Conservation (phyloP, 768 basidiomycete genomes). For the Mycena indigotica region DNA sequence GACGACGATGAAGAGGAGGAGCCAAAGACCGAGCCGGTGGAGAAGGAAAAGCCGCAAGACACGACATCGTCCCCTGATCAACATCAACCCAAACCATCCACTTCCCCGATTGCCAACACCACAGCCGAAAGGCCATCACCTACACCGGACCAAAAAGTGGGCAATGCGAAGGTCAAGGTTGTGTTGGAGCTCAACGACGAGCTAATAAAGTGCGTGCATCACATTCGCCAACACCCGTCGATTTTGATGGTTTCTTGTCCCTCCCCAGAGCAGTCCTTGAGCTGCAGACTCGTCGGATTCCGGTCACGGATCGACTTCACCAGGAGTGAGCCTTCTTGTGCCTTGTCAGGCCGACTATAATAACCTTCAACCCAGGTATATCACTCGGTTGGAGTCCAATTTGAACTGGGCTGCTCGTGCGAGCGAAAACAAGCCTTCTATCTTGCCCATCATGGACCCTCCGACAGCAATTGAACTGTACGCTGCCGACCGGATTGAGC, state of each 20-base stretch:
- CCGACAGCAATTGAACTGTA: slow-evolving; percentile 53
- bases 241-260: too few relatives aligned
- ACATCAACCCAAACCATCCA: slow-evolving; percentile 23
- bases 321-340: slow-evolving; percentile 52
- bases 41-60: slow-evolving; percentile 9
- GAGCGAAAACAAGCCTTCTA: slow-evolving; percentile 47
- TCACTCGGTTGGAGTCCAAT: slow-evolving; percentile 66
- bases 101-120: slow-evolving; percentile 22
- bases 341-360: slow-evolving; percentile 1
- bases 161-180: slow-evolving; percentile 56
- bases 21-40: slow-evolving; percentile 22
- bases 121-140: slow-evolving; percentile 29
- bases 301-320: slow-evolving; percentile 50
- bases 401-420: slow-evolving; percentile 69
- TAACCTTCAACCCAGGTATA: slow-evolving; percentile 47
- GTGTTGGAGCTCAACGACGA: slow-evolving; percentile 72
- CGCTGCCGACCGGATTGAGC: slow-evolving; percentile 42
- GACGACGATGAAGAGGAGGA: slow-evolving; percentile 55
- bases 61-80: slow-evolving; percentile 24
- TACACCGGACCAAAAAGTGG: slow-evolving; percentile 30
- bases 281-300: slow-evolving; percentile 56
- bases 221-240: slow-evolving; percentile 3
- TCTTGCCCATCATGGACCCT: slow-evolving; percentile 60
- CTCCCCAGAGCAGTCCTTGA: slow-evolving; percentile 58
- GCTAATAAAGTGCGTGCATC: slow-evolving; percentile 58